These are phyloP conservation scores for Volvariella volvacea DNA, from an alignment of 1,284 basidiomycete species.

Conservation along the genomic window DNA sequence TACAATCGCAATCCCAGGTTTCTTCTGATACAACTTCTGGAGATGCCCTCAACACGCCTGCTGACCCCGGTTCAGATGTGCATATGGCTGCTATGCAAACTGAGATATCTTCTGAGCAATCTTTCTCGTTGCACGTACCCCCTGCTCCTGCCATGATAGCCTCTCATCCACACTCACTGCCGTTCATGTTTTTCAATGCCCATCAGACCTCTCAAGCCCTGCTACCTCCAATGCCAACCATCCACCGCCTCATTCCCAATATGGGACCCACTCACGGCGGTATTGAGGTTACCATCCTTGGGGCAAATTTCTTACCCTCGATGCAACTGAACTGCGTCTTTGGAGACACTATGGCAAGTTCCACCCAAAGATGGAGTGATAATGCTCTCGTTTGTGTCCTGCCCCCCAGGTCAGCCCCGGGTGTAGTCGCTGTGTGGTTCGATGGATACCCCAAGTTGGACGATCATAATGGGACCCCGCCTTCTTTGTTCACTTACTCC, in stretches of 20 bases:
- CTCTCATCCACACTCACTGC: conserved; percentile 31
- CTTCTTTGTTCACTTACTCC: conserved; percentile 81
- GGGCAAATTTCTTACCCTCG: conserved; percentile 78
- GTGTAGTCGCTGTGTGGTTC: conserved; percentile 88
- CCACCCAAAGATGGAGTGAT: conserved; percentile 88
- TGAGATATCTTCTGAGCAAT: conserved; percentile 14
- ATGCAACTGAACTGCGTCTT: conserved; percentile 77
- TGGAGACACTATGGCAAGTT: conserved; percentile 77
- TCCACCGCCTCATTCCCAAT: conserved; percentile 84
- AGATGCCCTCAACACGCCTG: conserved; percentile 31
- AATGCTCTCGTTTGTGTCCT: conserved; percentile 92
- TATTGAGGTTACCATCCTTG: conserved; percentile 91
- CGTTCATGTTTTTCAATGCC: conserved; percentile 58
- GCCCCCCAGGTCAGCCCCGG: conserved; percentile 78
- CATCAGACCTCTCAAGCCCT: conserved; percentile 36
- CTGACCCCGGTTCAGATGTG: conserved; percentile 29
- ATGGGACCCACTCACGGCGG: conserved; percentile 92
- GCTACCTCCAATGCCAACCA: conserved; percentile 52
- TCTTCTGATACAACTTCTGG: conserved; percentile 23
- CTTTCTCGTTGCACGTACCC: conserved; percentile 9
- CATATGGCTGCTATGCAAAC: conserved; percentile 19
- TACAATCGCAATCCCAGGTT: conserved; percentile 13
- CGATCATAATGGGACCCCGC: conserved; percentile 37
- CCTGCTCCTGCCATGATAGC: conserved; percentile 16
- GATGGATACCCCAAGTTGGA: conserved; percentile 62